phyloP scores from a whole-genome alignment of 2,329 filamentous ascomycete species.

The Hypoxylon sp. region DNA sequence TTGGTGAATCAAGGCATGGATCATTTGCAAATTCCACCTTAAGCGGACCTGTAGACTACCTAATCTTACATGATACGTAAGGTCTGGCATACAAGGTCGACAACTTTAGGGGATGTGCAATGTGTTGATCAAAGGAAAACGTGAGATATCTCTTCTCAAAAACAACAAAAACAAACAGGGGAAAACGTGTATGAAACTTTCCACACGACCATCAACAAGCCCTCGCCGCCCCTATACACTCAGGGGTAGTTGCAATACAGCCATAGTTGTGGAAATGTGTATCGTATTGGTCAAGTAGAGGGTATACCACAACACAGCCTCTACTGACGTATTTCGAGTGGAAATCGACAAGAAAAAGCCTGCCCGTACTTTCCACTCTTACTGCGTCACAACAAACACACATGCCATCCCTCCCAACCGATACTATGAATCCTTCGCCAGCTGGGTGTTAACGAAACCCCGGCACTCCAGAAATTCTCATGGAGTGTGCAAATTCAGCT shows the following conservation, averaged over 20 bases:
- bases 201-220: constrained; percentile 51
- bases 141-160: constrained; percentile 50
- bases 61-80: constrained; percentile 38
- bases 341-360: constrained; percentile 50
- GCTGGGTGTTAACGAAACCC: constrained; percentile 53
- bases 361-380: constrained; percentile 54
- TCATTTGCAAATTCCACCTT: constrained; percentile 39
- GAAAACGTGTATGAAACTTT: constrained; percentile 49
- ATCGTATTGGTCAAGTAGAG: constrained; percentile 51
- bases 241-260: constrained; percentile 48
- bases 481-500: constrained; percentile 55
- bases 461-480: constrained; percentile 46
- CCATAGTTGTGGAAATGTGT: constrained; percentile 48
- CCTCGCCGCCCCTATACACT: constrained; percentile 50
- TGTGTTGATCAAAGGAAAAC: constrained; percentile 52
- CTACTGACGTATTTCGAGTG: constrained; percentile 49
- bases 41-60: constrained; percentile 36
- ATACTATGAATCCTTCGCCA: constrained; percentile 54
- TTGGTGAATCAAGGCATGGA: constrained; percentile 41
- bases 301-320: constrained; percentile 50
- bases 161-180: constrained; percentile 51
- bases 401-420: constrained; percentile 51
- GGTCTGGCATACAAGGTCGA: constrained; percentile 32
- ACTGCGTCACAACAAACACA: constrained; percentile 53
- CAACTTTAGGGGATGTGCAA: constrained; percentile 40